A percentile compares a stretch with the other conserved stretches of the same genome.
phyloP scores from a whole-genome alignment of 495 filamentous ascomycete genomes.

The Penicillium fimorum region DNA sequence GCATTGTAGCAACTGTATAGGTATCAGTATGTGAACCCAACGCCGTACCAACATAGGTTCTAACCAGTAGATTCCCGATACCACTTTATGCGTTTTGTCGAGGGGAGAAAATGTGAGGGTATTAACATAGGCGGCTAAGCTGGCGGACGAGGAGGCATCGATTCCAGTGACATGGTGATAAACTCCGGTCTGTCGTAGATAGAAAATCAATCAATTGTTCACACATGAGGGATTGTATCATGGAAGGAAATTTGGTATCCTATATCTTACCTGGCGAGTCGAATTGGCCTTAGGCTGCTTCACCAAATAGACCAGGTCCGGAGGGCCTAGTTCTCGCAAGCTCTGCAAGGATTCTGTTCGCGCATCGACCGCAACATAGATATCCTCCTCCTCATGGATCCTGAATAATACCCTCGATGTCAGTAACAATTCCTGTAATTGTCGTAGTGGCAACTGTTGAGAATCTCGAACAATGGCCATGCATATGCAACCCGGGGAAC shows the following conservation, averaged over 20 bases:
- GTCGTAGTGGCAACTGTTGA: conserved; percentile 12
- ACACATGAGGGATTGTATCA: background rate
- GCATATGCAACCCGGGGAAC: conserved; percentile 34
- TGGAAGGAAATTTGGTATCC: background rate
- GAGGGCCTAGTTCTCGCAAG: conserved; percentile 89
- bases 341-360: conserved; percentile 81
- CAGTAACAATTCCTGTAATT: conserved; percentile 16
- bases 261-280: conserved; percentile 46
- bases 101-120: conserved; percentile 87
- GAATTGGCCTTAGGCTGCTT: conserved; percentile 70
- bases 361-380: conserved; percentile 83
- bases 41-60: conserved; percentile 9
- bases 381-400: conserved; percentile 81
- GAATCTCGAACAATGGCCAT: conserved; percentile 20
- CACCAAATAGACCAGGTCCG: conserved; percentile 90
- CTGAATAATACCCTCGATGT: conserved; percentile 45
- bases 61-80: conserved; percentile 92
- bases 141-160: conserved; percentile 95
- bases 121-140: conserved; percentile 96
- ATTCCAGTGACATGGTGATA: conserved; percentile 99
- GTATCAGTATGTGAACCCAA: conserved; percentile 24
- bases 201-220: conserved; percentile 11
- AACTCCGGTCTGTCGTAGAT: conserved; percentile 65
- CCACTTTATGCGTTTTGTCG: conserved; percentile 84
- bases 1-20: conserved; percentile 91